These are phyloP conservation scores for Nannizzia gypsea DNA, from an alignment of 2,329 filamentous ascomycete genomes.

Conservation along the genomic window DNA sequence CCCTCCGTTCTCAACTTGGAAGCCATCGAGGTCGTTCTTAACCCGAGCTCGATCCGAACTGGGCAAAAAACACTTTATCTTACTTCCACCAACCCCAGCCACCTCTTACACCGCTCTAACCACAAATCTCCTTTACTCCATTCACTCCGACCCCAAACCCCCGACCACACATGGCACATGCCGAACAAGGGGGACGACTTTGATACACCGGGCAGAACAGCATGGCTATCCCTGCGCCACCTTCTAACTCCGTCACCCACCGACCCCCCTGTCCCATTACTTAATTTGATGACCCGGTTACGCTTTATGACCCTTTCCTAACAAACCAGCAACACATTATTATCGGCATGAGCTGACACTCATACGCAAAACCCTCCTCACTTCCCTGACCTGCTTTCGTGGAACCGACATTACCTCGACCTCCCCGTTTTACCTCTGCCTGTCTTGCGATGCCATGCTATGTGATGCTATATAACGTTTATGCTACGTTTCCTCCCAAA, in stretches of 20 bases:
- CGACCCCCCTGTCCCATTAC: background rate
- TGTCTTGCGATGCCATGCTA: background rate
- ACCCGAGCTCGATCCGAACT: too few species aligned
- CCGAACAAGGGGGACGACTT: background rate
- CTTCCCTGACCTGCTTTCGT: background rate
- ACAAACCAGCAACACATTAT: constrained; percentile 3
- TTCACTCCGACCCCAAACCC: background rate
- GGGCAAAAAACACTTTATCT: background rate
- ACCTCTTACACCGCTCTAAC: background rate
- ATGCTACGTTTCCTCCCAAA: background rate
- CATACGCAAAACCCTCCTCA: background rate
- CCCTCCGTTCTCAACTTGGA: background rate
- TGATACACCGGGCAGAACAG: background rate
- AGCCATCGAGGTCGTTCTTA: background rate
- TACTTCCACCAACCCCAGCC: background rate
- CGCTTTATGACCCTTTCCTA: background rate
- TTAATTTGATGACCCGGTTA: constrained; percentile 6
- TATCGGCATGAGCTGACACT: constrained; percentile 1
- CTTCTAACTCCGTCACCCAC: background rate
- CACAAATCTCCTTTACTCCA: background rate
- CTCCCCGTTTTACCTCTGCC: background rate
- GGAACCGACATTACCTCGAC: background rate
- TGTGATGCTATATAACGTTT: background rate
- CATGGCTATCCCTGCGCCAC: background rate
- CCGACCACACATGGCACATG: background rate